Conservation (phyloP, 192 early-diverging fungal species). For the Backusella parvicylindrica region DNA sequence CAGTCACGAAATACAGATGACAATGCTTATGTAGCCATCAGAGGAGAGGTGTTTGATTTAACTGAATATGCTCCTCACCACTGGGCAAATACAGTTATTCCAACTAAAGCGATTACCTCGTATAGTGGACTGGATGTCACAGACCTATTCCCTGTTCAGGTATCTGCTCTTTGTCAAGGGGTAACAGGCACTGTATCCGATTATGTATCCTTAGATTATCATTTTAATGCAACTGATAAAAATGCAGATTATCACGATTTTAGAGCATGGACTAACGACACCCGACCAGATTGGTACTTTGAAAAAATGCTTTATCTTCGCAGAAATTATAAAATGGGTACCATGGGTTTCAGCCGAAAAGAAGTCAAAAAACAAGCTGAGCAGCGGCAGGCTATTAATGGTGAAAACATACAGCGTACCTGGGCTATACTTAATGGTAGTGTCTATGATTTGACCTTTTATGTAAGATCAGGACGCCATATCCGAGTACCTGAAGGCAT, state of each 20-base stretch:
- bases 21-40: conserved; percentile 63
- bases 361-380: conserved; percentile 52
- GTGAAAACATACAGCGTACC: conserved; percentile 32
- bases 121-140: conserved; percentile 67
- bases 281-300: conserved; percentile 65
- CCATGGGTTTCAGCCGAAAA: conserved; percentile 57
- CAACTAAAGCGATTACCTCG: conserved; percentile 47
- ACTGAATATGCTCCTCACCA: conserved; percentile 58
- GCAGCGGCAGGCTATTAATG: conserved; percentile 18
- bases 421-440: conserved; percentile 67
- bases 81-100: conserved; percentile 44
- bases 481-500: conserved; percentile 40
- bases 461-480: conserved; percentile 51
- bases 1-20: conserved; percentile 33
- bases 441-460: conserved; percentile 70
- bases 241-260: conserved; percentile 68
- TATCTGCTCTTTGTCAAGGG: conserved; percentile 54
- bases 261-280: conserved; percentile 58
- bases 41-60: conserved; percentile 81
- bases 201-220: conserved; percentile 44
- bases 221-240: conserved; percentile 41
- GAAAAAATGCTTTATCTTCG: conserved; percentile 59
- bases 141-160: conserved; percentile 68
- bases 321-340: conserved; percentile 60
- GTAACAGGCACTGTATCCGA: conserved; percentile 36